Conservation (phyloP, 192 early-diverging fungal genomes). For the Gigaspora rosea region DNA sequence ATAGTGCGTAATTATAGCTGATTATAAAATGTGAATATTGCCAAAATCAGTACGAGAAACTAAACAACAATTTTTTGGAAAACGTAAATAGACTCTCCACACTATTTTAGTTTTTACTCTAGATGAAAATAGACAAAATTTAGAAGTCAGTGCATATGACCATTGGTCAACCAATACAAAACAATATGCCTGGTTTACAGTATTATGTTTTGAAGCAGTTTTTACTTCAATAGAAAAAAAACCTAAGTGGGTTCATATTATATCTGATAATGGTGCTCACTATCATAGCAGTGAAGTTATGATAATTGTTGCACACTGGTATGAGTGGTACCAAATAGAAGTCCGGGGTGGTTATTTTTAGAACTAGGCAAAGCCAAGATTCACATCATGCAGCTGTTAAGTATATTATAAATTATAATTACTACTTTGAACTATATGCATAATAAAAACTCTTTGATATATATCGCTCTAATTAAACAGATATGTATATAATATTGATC, state of each 20-base stretch:
- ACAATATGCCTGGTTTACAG: not conserved
- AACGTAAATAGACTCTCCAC: not conserved
- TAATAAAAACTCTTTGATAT: too few species aligned
- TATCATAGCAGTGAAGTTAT: constrained; percentile 1
- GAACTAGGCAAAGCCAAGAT: not conserved
- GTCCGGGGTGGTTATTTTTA: not conserved
- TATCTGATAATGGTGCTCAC: not conserved
- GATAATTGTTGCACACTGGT: not conserved
- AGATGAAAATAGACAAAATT: not conserved
- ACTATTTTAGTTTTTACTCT: not conserved
- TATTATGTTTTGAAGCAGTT: not conserved
- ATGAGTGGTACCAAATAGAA: constrained; percentile 2
- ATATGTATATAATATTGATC: too few species aligned
- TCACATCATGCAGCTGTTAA: not conserved
- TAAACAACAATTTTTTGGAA: constrained; percentile 8
- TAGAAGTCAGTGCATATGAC: not conserved
- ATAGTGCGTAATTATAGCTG: not conserved
- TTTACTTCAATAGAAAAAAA: constrained; percentile 18
- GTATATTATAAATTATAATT: not conserved
- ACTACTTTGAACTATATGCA: too few species aligned
- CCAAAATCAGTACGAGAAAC: not conserved
- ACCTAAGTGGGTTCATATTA: not conserved
- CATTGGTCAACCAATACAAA: not conserved
- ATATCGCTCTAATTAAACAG: too few species aligned
- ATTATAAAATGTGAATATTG: constrained; percentile 4